Evolutionary conservation across 2,329 filamentous ascomycete species (phyloP).

Genomic region (Apiospora kogelbergensis): DNA sequence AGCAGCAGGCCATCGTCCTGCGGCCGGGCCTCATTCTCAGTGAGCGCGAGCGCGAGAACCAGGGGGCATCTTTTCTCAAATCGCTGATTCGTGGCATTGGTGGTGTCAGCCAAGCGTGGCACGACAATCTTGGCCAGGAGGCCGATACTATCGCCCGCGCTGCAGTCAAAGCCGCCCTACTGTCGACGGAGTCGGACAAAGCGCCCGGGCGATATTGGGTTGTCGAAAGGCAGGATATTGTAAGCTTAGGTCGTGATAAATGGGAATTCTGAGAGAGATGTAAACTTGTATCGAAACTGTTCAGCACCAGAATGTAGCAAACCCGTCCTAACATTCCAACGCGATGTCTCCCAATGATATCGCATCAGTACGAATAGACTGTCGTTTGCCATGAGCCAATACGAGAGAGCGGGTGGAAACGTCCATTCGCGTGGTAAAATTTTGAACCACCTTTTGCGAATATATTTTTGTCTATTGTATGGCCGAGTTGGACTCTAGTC

Average conservation of each 20-base stretch:
- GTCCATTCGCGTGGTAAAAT: neutral
- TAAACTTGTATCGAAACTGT: neutral
- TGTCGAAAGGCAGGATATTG: constrained; percentile 60
- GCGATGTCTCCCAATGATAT: neutral
- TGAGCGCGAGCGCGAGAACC: constrained; percentile 58
- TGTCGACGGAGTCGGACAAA: constrained; percentile 49
- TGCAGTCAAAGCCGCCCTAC: constrained; percentile 58
- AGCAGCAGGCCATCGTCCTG: constrained; percentile 72
- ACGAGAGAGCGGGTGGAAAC: neutral
- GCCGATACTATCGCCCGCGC: constrained; percentile 69
- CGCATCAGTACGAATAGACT: neutral
- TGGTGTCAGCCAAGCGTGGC: constrained; percentile 50
- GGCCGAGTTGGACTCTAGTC: neutral
- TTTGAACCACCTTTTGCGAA: neutral
- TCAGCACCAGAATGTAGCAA: neutral
- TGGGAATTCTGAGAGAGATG: neutral
- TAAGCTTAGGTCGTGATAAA: constrained; percentile 54
- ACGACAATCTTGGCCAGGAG: constrained; percentile 73
- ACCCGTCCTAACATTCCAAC: neutral
- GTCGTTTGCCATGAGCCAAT: neutral
- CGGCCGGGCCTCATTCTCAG: constrained; percentile 77
- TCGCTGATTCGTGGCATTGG: constrained; percentile 57
- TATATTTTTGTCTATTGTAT: neutral
- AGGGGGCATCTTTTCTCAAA: constrained; percentile 57
- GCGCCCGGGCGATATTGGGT: constrained; percentile 62